These are phyloP conservation scores for Colletotrichum karsti DNA, from an alignment of 2,329 filamentous ascomycete species.

Conservation along the genomic window DNA sequence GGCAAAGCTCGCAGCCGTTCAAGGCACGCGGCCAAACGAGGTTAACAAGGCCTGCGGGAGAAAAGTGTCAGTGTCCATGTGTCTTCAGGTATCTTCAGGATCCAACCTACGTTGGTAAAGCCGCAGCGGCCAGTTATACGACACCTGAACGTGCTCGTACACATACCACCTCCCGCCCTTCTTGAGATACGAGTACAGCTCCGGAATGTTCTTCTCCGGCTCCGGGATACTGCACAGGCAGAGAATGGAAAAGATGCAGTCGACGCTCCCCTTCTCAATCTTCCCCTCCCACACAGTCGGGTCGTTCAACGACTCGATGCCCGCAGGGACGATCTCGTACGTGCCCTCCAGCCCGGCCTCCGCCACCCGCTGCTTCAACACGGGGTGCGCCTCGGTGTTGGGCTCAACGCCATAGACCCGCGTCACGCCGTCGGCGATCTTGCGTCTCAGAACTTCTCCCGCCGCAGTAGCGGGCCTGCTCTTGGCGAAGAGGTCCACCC, in stretches of 20 bases:
- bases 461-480: constrained; percentile 2
- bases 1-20: constrained; percentile 60
- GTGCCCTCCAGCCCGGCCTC: constrained; percentile 62
- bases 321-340: constrained; percentile 70
- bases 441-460: neutral
- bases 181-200: constrained; percentile 66
- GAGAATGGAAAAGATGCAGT: constrained; percentile 68
- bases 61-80: neutral
- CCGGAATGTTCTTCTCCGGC: constrained; percentile 61
- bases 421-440: constrained; percentile 27
- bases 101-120: constrained; percentile 59
- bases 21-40: constrained; percentile 61
- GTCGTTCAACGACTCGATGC: constrained; percentile 65
- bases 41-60: constrained; percentile 54
- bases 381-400: constrained; percentile 60
- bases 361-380: constrained; percentile 54
- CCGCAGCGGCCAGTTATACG: constrained; percentile 47
- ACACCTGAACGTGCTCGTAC: constrained; percentile 65
- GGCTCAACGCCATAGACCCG: constrained; percentile 73
- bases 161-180: constrained; percentile 70
- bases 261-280: constrained; percentile 60
- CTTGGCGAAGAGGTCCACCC: constrained; percentile 61
- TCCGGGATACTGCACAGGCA: constrained; percentile 72
- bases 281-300: constrained; percentile 50
- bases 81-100: neutral